Evolutionary conservation across 2,329 filamentous ascomycete species (phyloP), one percentile per base, ranked within the genome.

Genomic region (Penicillium expansum): DNA sequence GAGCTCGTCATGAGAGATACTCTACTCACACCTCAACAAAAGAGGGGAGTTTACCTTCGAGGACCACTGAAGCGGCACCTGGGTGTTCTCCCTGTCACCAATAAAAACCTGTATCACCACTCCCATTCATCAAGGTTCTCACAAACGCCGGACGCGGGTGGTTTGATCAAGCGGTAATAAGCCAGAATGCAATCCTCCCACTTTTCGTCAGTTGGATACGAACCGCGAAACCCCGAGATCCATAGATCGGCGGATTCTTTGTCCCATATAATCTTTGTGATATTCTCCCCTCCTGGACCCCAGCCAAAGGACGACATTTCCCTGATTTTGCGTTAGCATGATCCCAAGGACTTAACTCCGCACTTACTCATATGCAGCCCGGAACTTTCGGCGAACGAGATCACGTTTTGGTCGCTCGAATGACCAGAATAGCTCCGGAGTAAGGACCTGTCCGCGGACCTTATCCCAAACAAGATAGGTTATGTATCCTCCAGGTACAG

Each of bases 401-500:
- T 52, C 49, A 44, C 49, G 49, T 45, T 44, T 29, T 35, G 39
- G 20, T 37, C 49, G 49, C 39, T 52, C 39, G 30, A 52, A 37
- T 52, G 49, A 52, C 49, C 49, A 52, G 49, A 52, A 45, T 2
- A 52, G 1, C 5, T 44, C 41, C 29, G 30, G 49, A 45, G 30
- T 44, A 14, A 52, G 49, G 49, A 52, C 30, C 41, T 37, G 20
- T 29, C 49, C 49, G n/a, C 13, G 39, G 49, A 52, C 49, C 39
- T 52, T 45, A 44, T 45, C 29, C 49, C 39, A 52, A 37, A 52
- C 41, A 44, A 52, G 30, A 52, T 44, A 44, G 49, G 41, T 44
- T 44, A 52, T 44, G 22, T 52, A 52, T 44, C 49, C 49, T 44
- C 49, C 41, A 44, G 49, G 41, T 44, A 52, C n/a, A 44, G 49